Evolutionary conservation across 2,329 filamentous ascomycete genomes (phyloP).

Genomic region (Ophiostoma piceae): DNA sequence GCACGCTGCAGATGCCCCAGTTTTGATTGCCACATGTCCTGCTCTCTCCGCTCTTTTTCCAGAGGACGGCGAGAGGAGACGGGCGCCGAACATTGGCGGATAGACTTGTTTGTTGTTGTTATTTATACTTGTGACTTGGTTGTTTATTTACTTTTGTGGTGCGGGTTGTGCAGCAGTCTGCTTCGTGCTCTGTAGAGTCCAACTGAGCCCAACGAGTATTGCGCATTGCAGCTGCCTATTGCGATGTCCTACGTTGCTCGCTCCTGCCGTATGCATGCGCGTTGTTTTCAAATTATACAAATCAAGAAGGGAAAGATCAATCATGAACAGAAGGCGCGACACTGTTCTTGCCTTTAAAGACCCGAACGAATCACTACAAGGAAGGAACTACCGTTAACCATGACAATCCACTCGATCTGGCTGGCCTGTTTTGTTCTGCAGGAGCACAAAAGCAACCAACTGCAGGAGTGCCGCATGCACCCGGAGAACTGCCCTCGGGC

Average conservation of each 20-base stretch:
- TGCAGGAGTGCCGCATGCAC: not conserved
- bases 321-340: not conserved
- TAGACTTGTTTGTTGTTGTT: not conserved
- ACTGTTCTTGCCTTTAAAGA: not conserved
- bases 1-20: conserved; percentile 17
- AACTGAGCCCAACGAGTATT: not conserved
- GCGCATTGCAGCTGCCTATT: not conserved
- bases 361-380: not conserved
- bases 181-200: not conserved
- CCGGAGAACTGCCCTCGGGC: not conserved
- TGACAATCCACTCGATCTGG: not conserved
- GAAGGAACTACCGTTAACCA: not conserved
- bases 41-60: not conserved
- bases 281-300: not conserved
- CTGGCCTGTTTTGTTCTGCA: not conserved
- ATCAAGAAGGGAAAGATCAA: not conserved
- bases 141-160: conserved; percentile 3
- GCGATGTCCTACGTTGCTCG: not conserved
- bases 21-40: conserved; percentile 18
- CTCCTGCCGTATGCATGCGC: conserved; percentile 4
- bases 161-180: not conserved
- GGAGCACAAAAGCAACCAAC: not conserved
- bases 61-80: not conserved
- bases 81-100: not conserved
- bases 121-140: not conserved